Percentiles rank a stretch among this genome's conserved stretches.
These are phyloP conservation scores for Taphrina flavorubra DNA, from an alignment of 1,139 yeast species.

Conservation along the genomic window DNA sequence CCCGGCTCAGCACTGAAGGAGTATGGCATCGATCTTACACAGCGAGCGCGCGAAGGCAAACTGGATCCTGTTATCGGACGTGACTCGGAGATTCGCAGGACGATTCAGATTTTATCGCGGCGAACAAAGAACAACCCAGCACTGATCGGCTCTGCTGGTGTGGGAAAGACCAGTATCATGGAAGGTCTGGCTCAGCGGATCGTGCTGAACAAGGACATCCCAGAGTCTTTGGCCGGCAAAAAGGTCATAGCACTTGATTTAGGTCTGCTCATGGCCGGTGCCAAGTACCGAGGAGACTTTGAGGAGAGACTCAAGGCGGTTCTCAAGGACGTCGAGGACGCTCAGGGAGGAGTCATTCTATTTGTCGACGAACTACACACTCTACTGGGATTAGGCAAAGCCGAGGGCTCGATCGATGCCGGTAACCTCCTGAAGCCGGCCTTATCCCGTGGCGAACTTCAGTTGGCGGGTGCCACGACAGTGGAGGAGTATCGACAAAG, in stretches of 20 bases:
- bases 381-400: slow-evolving; percentile 88
- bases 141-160: slow-evolving; percentile 93
- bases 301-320: slow-evolving; percentile 87
- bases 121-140: slow-evolving; percentile 95
- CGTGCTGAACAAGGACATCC: slow-evolving; percentile 80
- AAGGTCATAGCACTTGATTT: slow-evolving; percentile 81
- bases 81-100: slow-evolving; percentile 90
- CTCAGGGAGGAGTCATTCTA: slow-evolving; percentile 75
- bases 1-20: slow-evolving; percentile 73
- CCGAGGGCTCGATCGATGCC: slow-evolving; percentile 96
- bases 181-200: slow-evolving; percentile 96
- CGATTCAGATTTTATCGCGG: slow-evolving; percentile 87
- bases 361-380: slow-evolving; percentile 94
- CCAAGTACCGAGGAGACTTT: slow-evolving; percentile 93
- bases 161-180: slow-evolving; percentile 95
- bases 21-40: slow-evolving; percentile 86
- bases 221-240: slow-evolving; percentile 88
- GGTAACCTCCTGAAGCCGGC: slow-evolving; percentile 92
- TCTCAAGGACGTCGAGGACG: slow-evolving; percentile 83
- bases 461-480: slow-evolving; percentile 96
- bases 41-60: slow-evolving; percentile 85
- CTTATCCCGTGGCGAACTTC: slow-evolving; percentile 87
- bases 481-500: slow-evolving; percentile 83
- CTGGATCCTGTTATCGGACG: slow-evolving; percentile 96
- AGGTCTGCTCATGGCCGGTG: slow-evolving; percentile 89